phyloP scores from a whole-genome alignment of 495 filamentous ascomycete species.

The Neurospora sp. region DNA sequence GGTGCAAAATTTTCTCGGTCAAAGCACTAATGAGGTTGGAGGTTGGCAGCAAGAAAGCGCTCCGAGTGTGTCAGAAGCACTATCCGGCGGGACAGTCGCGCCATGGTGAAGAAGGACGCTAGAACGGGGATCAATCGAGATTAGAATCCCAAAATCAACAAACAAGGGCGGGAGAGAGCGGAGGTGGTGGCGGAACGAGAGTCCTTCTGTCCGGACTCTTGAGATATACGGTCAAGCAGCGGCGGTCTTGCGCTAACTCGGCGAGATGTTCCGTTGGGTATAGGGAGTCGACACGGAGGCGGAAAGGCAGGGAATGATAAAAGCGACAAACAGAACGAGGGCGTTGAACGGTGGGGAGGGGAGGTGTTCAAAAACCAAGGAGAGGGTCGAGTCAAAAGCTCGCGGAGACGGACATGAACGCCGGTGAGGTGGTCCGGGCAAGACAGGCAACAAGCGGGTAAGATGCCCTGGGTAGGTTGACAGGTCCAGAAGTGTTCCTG shows the following conservation, averaged over 20 bases:
- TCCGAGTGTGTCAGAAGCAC: neutral
- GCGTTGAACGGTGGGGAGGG: neutral
- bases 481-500: neutral
- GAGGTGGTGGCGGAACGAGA: neutral
- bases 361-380: neutral
- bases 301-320: neutral
- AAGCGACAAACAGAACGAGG: neutral
- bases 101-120: neutral
- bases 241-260: neutral
- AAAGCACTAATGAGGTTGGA: neutral
- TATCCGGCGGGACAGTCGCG: neutral
- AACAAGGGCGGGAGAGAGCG: neutral
- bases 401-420: neutral
- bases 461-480: neutral
- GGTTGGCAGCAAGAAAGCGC: neutral
- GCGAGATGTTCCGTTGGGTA: neutral
- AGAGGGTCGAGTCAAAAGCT: neutral
- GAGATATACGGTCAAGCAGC: neutral
- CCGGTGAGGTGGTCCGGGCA: neutral
- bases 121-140: neutral
- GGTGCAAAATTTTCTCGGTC: neutral
- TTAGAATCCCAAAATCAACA: neutral
- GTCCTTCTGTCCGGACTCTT: neutral
- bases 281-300: neutral
- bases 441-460: neutral